Evolutionary conservation across 2,329 filamentous ascomycete species (phyloP), one percentile per base, ranked within the genome.

Genomic region (Pleomassaria siparia): DNA sequence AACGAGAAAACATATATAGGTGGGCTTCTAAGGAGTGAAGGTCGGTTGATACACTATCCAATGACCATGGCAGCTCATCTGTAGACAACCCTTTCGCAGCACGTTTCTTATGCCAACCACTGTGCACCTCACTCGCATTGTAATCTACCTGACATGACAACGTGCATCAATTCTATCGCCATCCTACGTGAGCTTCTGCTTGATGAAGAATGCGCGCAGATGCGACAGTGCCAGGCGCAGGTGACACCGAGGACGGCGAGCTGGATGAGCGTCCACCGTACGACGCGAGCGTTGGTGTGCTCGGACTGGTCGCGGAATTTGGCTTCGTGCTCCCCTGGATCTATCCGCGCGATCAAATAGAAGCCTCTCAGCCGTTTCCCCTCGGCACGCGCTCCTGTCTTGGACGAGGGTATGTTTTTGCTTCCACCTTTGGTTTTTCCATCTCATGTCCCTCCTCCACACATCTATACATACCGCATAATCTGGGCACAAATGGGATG

Each of bases 291-390:
- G 74, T 99, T 99, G 56, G 92, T 96, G 33, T 83, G 80, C 74
- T 99, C 94, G 62, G 91, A 96, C 74, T 97, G 94, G 74, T 99
- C 94, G 75, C 94, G 84, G 80, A 99, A 99, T 72, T 97, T 91
- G 62, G 91, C 91, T 72, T 99, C 94, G 58, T 94, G 89, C 80
- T 97, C 94, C 89, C n/a, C n/a, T n/a, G n/a, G n/a, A n/a, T n/a
- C n/a, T n/a, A n/a, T n/a, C n/a, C n/a, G n/a, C n/a, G n/a, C n/a
- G n/a, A n/a, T n/a, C n/a, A n/a, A n/a, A n/a, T n/a, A n/a, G n/a
- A n/a, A n/a, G n/a, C n/a, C n/a, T n/a, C n/a, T n/a, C n/a, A n/a
- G n/a, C n/a, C n/a, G n/a, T n/a, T n/a, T n/a, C n/a, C n/a, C n/a
- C n/a, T n/a, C n/a, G n/a, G n/a, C n/a, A n/a, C n/a, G n/a, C n/a